A percentile compares a stretch with the other conserved stretches of the same genome.
Conservation (phyloP, 2,329 filamentous ascomycete genomes). For the Coleophoma cylindrospora region DNA sequence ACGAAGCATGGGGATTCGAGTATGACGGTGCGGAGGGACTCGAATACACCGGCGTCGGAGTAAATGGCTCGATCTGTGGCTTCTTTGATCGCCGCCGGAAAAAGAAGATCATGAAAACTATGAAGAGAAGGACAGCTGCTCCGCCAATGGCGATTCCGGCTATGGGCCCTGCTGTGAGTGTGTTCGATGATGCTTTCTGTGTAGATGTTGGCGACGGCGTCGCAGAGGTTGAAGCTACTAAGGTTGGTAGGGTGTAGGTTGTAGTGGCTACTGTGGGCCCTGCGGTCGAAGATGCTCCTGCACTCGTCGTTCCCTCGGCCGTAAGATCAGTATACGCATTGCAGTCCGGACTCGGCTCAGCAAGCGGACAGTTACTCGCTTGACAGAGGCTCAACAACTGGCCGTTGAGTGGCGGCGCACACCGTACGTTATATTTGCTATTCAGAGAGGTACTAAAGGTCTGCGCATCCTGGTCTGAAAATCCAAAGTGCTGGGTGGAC, state of each 20-base stretch:
- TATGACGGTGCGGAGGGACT: too few relatives aligned
- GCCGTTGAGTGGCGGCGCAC: conserved; percentile 14
- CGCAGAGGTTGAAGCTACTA: not conserved
- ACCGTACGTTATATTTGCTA: conserved; percentile 23
- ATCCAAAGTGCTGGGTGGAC: conserved; percentile 21
- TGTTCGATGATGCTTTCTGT: not conserved
- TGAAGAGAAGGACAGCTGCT: conserved; percentile 15
- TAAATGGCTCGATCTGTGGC: too few relatives aligned
- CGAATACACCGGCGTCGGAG: too few relatives aligned
- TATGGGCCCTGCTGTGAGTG: conserved; percentile 10
- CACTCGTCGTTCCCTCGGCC: conserved; percentile 9
- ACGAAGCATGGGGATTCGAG: too few relatives aligned
- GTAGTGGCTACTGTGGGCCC: not conserved
- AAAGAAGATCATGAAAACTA: conserved; percentile 2
- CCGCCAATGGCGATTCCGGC: conserved; percentile 22
- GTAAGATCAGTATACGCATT: conserved; percentile 18
- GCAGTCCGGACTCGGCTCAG: conserved; percentile 21
- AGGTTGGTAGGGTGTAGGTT: not conserved
- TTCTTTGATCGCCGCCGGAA: too few relatives aligned
- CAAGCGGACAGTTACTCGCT: conserved; percentile 21
- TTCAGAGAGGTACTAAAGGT: conserved; percentile 20
- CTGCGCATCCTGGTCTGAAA: conserved; percentile 20
- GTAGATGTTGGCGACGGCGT: not conserved
- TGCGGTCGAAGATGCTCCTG: not conserved
- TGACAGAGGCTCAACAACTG: conserved; percentile 25